phyloP scores from a whole-genome alignment of 805 yeast genomes.

The Ascoidea tarda region DNA sequence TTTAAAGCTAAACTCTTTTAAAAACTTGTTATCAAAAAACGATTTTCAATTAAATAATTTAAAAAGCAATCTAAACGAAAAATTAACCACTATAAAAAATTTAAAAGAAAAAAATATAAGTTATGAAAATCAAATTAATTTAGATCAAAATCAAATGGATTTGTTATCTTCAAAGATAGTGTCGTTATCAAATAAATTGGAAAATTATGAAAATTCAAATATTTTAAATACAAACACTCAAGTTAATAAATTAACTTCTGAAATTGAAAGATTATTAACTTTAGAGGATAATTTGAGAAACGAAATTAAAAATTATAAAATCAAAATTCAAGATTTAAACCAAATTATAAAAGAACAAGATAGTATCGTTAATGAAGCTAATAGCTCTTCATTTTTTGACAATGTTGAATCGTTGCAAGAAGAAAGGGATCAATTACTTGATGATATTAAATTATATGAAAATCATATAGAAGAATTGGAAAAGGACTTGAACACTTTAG shows the following conservation, averaged over 20 bases:
- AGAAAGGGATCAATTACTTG: conserved; percentile 7
- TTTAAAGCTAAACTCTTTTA: conserved; percentile 2
- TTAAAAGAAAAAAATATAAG: conserved; percentile 8
- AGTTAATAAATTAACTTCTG: conserved; percentile 8
- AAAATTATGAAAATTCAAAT: conserved; percentile 9
- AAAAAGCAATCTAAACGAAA: conserved; percentile 4
- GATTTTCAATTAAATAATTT: conserved; percentile 4
- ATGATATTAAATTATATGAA: conserved; percentile 10
- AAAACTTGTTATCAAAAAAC: conserved; percentile 1
- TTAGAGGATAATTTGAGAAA: conserved; percentile 3
- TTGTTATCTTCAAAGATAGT: neutral
- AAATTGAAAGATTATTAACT: conserved; percentile 5
- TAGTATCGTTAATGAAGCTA: conserved; percentile 3
- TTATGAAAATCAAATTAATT: conserved; percentile 14
- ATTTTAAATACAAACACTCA: conserved; percentile 10
- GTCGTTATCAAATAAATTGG: conserved; percentile 1
- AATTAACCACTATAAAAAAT: conserved; percentile 2
- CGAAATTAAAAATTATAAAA: conserved; percentile 4
- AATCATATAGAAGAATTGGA: conserved; percentile 19
- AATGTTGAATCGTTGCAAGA: conserved; percentile 19
- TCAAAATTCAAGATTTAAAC: conserved; percentile 3
- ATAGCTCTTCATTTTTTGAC: conserved; percentile 15
- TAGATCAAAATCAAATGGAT: conserved; percentile 11
- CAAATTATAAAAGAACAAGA: conserved; percentile 6
- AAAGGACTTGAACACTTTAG: conserved; percentile 13